Base-by-base conservation (phyloP, 352 stramenopile species). In the Phytophthora meadii region DNA sequence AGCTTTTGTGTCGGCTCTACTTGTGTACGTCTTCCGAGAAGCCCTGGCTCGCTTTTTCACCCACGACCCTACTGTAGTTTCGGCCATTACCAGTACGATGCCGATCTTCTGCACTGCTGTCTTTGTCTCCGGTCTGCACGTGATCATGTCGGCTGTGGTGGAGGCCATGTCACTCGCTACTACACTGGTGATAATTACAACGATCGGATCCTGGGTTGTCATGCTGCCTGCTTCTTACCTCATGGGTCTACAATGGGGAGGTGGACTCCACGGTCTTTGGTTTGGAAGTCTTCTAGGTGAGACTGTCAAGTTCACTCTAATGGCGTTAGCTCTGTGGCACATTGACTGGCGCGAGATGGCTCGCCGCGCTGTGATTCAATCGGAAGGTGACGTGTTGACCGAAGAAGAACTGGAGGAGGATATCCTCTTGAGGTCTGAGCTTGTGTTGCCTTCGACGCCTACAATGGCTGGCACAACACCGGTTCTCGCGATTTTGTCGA, bases 341-440 rank as follows among this genome's bases (percentile, higher is more conserved):
- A 87, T 94, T 39, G 80, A 94, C 72, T 94, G 85, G 85, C 53
- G 65, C 10, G 76, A 82, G 42, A 91, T 94, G 74, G 83, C 83
- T 41, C 72, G 70, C 6, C 79, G 77, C 1, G 85, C 85, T 2
- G 83, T 92, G n/a, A 62, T 77, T 39, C 81, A 82, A 52, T 90
- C 83, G 4, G 85, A 92, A 30, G 78, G 77, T 30, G 66, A 88
- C 53, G 42, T 69, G n/a, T 27, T 61, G 9, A 66, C 48, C 5
- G 70, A 70, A 30, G 52, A 51, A 11, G 83, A 94, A 53, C 74
- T 92, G 65, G 65, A 80, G 40, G 78, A 88, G 42, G 83, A 94
- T 46, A 79, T 93, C 7, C 57, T 72, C 39, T 53, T 89, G 64
- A 81, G 82, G 12, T 80, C 74, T 12, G 85, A 80, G 47, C 81